Conservation (phyloP, 352 stramenopile genomes). For the Phytophthora sansomeana region DNA sequence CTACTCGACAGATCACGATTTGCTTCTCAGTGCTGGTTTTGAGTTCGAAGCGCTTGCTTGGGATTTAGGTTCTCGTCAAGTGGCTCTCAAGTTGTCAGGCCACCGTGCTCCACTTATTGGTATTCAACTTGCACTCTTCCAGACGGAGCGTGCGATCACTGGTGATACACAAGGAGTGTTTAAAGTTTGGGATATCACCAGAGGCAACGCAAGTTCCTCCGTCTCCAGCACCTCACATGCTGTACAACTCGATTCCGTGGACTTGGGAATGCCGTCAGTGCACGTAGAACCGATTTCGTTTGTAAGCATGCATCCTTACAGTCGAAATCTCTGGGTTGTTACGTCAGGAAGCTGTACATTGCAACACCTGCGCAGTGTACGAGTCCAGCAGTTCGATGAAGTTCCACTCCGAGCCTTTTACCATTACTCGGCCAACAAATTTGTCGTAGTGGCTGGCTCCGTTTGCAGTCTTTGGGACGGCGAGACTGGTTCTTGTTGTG, state of each 20-base stretch:
- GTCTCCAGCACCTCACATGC: constrained; percentile 51
- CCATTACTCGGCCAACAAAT: constrained; percentile 72
- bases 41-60: constrained; percentile 87
- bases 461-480: constrained; percentile 82
- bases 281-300: constrained; percentile 68
- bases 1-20: constrained; percentile 76
- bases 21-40: constrained; percentile 85
- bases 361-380: constrained; percentile 62
- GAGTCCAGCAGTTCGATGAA: constrained; percentile 74
- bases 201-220: constrained; percentile 39
- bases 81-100: constrained; percentile 69
- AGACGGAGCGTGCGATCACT: constrained; percentile 86
- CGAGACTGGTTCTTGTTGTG: constrained; percentile 53
- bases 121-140: constrained; percentile 73
- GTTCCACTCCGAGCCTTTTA: constrained; percentile 79
- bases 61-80: constrained; percentile 83
- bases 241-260: constrained; percentile 70
- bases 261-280: constrained; percentile 59
- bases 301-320: constrained; percentile 56
- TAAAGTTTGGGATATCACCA: constrained; percentile 88
- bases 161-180: constrained; percentile 75
- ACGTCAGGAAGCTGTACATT: constrained; percentile 58
- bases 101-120: constrained; percentile 82
- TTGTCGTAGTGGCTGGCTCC: constrained; percentile 65
- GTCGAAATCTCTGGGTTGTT: constrained; percentile 70